Conservation (phyloP, 2,329 filamentous ascomycete genomes). For the Penicillium nordicum region DNA sequence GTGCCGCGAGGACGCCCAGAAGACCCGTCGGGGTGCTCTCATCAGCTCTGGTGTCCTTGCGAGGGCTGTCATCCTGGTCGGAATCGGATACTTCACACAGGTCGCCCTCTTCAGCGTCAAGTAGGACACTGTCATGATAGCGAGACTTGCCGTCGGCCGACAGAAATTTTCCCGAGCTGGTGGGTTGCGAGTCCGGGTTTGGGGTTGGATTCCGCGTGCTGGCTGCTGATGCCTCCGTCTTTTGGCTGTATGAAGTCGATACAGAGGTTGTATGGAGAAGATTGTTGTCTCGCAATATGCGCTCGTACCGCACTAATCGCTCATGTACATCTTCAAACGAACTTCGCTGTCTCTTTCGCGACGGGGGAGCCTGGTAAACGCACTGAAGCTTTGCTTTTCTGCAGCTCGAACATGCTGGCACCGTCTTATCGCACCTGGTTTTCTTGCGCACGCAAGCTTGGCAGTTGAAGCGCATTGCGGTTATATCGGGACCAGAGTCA, state of each 20-base stretch:
- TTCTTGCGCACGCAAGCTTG: conserved; percentile 35
- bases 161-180: conserved; percentile 3
- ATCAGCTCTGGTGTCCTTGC: background rate
- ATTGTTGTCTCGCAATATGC: conserved; percentile 34
- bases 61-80: conserved; percentile 1
- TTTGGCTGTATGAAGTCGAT: background rate
- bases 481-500: too few species aligned
- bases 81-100: conserved; percentile 24
- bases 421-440: conserved; percentile 40
- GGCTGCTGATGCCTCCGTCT: background rate
- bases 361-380: conserved; percentile 40
- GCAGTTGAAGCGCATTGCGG: conserved; percentile 14
- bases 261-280: conserved; percentile 8
- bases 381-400: conserved; percentile 37
- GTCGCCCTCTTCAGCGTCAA: conserved; percentile 25
- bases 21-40: background rate
- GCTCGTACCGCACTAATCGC: conserved; percentile 41
- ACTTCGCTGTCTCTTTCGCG: conserved; percentile 41
- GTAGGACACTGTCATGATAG: conserved; percentile 42
- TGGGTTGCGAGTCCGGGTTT: background rate
- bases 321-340: conserved; percentile 32
- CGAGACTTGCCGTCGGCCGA: conserved; percentile 36
- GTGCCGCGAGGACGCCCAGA: background rate
- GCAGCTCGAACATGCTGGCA: conserved; percentile 36
- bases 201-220: background rate